phyloP scores from a whole-genome alignment of 306 rosid species.

The Ormosia emarginata region DNA sequence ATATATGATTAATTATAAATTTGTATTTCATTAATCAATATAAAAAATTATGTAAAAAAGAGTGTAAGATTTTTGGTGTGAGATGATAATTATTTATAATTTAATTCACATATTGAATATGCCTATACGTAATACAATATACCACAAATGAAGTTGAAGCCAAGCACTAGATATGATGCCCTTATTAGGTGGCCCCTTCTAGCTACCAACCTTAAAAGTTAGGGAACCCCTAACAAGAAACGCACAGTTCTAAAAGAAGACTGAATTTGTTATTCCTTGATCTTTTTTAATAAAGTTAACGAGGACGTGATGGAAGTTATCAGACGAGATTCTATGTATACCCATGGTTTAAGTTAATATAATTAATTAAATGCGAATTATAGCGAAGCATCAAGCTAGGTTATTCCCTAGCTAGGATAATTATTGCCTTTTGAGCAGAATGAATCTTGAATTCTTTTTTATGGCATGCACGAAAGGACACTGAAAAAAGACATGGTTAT shows the following conservation, averaged over 20 bases:
- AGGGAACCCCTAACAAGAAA: background rate
- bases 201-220: conserved; percentile 6
- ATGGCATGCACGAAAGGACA: background rate
- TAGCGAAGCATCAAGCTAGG: conserved; percentile 17
- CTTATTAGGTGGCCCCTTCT: background rate
- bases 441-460: background rate
- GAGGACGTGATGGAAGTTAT: background rate
- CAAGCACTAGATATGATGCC: background rate
- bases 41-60: too few species aligned
- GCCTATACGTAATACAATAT: background rate
- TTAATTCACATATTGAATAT: background rate
- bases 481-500: background rate
- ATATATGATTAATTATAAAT: too few species aligned
- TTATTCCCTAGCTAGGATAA: background rate
- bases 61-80: too few species aligned
- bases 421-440: background rate
- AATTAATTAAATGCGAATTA: background rate
- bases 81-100: too few species aligned
- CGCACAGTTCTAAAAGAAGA: background rate
- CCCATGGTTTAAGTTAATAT: background rate
- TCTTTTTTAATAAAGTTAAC: background rate
- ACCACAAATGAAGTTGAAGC: background rate
- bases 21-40: too few species aligned
- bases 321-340: conserved; percentile 1
- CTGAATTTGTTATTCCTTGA: background rate